Base-by-base conservation (phyloP, 768 basidiomycete species). In the Russula ochroleuca region DNA sequence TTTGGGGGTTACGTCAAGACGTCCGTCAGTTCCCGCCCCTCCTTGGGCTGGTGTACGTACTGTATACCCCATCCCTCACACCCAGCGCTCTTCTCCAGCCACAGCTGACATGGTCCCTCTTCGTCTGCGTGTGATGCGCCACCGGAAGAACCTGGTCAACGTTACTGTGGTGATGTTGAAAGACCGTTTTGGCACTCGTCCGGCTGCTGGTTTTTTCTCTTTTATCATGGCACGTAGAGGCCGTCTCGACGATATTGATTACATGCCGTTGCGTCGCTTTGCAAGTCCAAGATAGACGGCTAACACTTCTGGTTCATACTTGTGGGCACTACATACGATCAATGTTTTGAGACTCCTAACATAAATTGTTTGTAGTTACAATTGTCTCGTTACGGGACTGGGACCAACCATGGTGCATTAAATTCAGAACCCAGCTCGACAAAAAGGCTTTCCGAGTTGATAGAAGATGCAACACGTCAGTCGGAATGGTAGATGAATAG, bases 271-370 rank as follows among this genome's bases (percentile, higher is more conserved):
- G 31, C 17, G 19, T 37, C 21, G 17, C 21, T 23, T 23, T 21
- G 33, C 35, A 54, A 15, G 13, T 54, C 21, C 2, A 11, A 13
- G 35, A 53, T 21, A 14, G 15, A 21, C 35, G 4, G 4, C 25
- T 25, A 19, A 28, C 51, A n/a, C 11, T 33, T 51, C 10, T 33
- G 7, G 76, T 1, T 50, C 61, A 19, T 81, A 79, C 77, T 68
- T 81, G 57, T n/a, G 69, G 15, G 61, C 57, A 11, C 70, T 80
- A 28, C 79, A 81, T 10, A 21, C 5, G 15, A 57, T 56, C 15
- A 28, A 35, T 37, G 37, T 31, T 37, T 35, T 52, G 51, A 52
- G n/a, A 19, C 19, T 3, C 31, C 7, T 25, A 57, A 9, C 38
- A 37, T 23, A 33, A 50, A 17, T 33, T 31, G n/a, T 17, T 28